Base-by-base conservation (phyloP, 1,284 basidiomycete genomes). In the Wallemia ichthyophaga region DNA sequence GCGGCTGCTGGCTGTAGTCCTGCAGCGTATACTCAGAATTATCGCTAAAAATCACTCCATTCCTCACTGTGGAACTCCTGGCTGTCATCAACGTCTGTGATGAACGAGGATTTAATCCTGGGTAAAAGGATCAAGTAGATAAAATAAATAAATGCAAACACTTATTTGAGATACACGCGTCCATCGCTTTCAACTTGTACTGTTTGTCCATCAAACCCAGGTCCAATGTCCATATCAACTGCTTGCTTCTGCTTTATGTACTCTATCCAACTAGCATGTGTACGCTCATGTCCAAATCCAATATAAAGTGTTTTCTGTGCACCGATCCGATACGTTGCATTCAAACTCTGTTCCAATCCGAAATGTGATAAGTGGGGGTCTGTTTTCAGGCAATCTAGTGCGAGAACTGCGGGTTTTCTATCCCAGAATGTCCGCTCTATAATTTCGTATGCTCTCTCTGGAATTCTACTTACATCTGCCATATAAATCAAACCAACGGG, bases 401-500 rank as follows among this genome's bases (percentile, higher is more conserved):
- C 37, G 7, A 48, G n/a, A 15, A 48, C n/a, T 48, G 37, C 7
- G 3, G 37, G 37, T 19, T 21, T 48, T 21, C n/a, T 48, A 17
- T 21, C 37, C n/a, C n/a, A 3, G 11, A 48, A 48, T 48, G 37
- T 19, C 3, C n/a, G 7, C 5, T 48, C 37, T 48, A 56, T 56
- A 27, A 56, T 27, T 25, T 25, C 25, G 17, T 27, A 56, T 25
- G 24, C n/a, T n/a, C 25, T 24, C 25, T 25, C 25, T 11, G 69
- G 69, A 37, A 69, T 66, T 2, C 61, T 60, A 27, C 65, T 66
- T 27, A 69, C 67, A 61, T 70, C 69, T 1, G 66, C 66, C 56
- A 70, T 65, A 62, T 69, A 69, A 32, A 67, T 63, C 21, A 69
- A 62, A 13, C 60, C 61, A 27, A 62, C 62, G 60, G 69, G 67